Base-by-base conservation (phyloP, 1,139 yeast genomes). In the Protomyces inouyei region DNA sequence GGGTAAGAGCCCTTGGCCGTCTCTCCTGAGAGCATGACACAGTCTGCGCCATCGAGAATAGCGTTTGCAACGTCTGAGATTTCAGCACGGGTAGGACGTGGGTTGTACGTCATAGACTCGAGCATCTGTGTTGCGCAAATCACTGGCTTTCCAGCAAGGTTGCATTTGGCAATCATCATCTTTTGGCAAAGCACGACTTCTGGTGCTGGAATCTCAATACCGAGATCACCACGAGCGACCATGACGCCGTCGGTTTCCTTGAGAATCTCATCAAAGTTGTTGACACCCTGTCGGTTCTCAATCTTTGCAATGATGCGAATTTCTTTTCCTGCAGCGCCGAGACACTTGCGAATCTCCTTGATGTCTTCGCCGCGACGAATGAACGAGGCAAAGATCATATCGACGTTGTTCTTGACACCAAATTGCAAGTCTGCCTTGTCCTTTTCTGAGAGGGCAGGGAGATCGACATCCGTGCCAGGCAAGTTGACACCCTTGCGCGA, bases 211-310 rank as follows among this genome's bases (percentile, higher is more conserved):
- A 93, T 93, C 83, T 93, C 99, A 76, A 93, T 93, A 83, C 99
- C 99, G 76, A 93, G 85, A 78, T 95, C 98, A 83, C 98, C 99
- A 81, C 99, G 87, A 74, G 99, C 99, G 77, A 93, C 98, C 98
- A 93, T 93, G 76, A 93, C 97, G 83, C 98, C 99, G 77, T 95
- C 98, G 69, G 98, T 93, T 78, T 86, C 96, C 74, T 78, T 78
- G 77, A 93, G 86, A 76, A 93, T 93, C 70, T 90, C 97, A 78
- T 93, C 98, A 77, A 93, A 93, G 86, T 93, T 93, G 87, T 93
- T 91, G 75, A 93, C 98, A 83, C 99, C 99, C 82, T 93, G 99
- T 82, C 92, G 97, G 83, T 91, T 92, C 83, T 93, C 99, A 77
- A 93, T 92, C 85, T 93, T 93, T 77, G 92, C 87, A 73, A 93